Base-by-base conservation (phyloP, 192 early-diverging fungal species). In the Spizellomyces punctatus region DNA sequence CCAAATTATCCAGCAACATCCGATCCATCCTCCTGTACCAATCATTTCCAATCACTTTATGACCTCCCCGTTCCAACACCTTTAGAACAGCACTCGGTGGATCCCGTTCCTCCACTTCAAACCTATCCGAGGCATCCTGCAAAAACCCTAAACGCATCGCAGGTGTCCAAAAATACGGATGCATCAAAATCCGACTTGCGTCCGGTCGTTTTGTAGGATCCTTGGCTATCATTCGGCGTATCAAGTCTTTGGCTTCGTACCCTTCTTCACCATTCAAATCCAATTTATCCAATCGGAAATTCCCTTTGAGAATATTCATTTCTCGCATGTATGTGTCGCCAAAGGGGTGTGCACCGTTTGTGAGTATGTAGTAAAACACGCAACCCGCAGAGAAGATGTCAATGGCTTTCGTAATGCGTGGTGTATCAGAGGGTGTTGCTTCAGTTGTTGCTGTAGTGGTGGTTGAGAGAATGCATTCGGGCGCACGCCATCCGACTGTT, bases 311-410 rank as follows among this genome's bases (percentile, higher is more conserved):
- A 46, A 99, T 96, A 78, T 96, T 96, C 10, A 89, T 83, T 75
- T 99, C 98, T 50, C 96, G 87, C 6, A 88, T 89, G 76, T 90
- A 93, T 10, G 88, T 86, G 77, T 96, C 95, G 58, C 96, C 96
- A 83, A 98, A 99, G 6, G 98, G 96, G 79, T 99, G 98, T 14
- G 90, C 86, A 21, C 98, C 98, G 42, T 85, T 81, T 8, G 92
- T 91, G 43, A 98, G 82, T 5, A 94, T 89, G 80, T 95, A 99
- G 78, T 94, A 95, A 67, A 96, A 98, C 45, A 98, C 91, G 78
- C 95, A 98, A 17, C 97, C 97, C 58, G 90, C 85, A 12, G 95
- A 95, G 73, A 99, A 99, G 59, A 99, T 92, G 73, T 99, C 98
- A 47, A 99, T 93, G 5, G 93, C 89, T 10, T 89, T 81, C 5